These are phyloP conservation scores for Strobilomyces confusus DNA, from an alignment of 768 basidiomycete genomes.

Conservation along the genomic window DNA sequence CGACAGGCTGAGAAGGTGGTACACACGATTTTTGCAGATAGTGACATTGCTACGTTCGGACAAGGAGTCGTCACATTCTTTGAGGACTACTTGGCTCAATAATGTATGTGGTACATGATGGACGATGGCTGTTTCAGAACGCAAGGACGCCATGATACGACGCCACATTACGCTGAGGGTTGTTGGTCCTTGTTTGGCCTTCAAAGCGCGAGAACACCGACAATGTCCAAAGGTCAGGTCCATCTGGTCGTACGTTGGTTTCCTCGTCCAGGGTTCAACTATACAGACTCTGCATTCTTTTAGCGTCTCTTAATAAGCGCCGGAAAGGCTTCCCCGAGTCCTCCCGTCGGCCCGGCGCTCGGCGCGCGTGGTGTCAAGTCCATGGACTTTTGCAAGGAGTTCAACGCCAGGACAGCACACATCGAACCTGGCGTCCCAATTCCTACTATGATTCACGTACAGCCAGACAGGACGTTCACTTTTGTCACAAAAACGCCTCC, in stretches of 20 bases:
- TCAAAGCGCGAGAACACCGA: background rate
- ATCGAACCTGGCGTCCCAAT: slow-evolving; percentile 80
- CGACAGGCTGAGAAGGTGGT: slow-evolving; percentile 33
- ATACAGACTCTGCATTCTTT: slow-evolving; percentile 15
- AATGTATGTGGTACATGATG: slow-evolving; percentile 2
- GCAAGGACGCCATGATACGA: slow-evolving; percentile 2
- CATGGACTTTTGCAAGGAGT: slow-evolving; percentile 99
- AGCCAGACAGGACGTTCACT: slow-evolving; percentile 92
- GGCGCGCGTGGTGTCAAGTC: slow-evolving; percentile 98
- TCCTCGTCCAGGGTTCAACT: slow-evolving; percentile 4
- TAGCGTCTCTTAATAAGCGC: slow-evolving; percentile 86
- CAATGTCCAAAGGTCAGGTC: slow-evolving; percentile 70
- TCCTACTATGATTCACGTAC: slow-evolving; percentile 90
- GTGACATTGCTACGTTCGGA: slow-evolving; percentile 41
- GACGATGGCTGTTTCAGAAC: background rate
- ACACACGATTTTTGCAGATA: slow-evolving; percentile 39
- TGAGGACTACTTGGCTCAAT: slow-evolving; percentile 26
- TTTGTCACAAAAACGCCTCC: slow-evolving; percentile 93
- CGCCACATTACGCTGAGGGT: slow-evolving; percentile 9
- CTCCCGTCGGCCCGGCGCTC: slow-evolving; percentile 94
- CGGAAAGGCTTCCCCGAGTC: slow-evolving; percentile 93
- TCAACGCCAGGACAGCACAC: slow-evolving; percentile 95
- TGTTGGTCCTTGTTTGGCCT: slow-evolving; percentile 24
- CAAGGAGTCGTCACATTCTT: slow-evolving; percentile 38
- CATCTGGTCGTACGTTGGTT: slow-evolving; percentile 67